Percentiles rank a stretch among this genome's conserved stretches.
phyloP scores from a whole-genome alignment of 345 rosid genomes.

The Eutrema heterophyllum region DNA sequence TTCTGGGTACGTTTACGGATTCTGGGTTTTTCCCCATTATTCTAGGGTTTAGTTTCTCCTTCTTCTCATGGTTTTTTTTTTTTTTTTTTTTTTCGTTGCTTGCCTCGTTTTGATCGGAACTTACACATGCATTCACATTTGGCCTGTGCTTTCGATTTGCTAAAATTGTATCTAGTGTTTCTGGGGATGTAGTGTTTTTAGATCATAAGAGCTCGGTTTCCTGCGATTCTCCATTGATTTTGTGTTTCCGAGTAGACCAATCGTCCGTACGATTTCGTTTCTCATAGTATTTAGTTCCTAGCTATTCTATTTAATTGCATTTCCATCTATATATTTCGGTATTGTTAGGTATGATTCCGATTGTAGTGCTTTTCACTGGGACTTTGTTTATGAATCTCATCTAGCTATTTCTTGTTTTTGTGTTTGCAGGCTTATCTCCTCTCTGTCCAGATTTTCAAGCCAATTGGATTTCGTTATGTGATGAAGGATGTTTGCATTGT shows the following conservation, averaged over 20 bases:
- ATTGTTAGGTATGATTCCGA: slow-evolving; percentile 3
- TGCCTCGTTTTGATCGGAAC: slow-evolving; percentile 20
- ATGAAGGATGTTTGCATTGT: neutral
- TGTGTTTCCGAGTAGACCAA: neutral
- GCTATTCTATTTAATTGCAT: neutral
- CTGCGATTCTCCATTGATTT: neutral
- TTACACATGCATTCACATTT: slow-evolving; percentile 18
- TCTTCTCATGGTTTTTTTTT: neutral
- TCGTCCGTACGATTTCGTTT: slow-evolving; percentile 14
- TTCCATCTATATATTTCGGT: neutral
- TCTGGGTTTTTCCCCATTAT: neutral
- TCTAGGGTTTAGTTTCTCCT: slow-evolving; percentile 8
- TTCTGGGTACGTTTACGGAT: neutral
- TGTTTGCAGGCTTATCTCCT: neutral
- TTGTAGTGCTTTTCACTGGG: neutral
- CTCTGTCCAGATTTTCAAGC: neutral
- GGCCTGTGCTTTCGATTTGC: neutral
- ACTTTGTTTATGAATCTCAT: neutral
- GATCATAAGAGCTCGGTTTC: neutral
- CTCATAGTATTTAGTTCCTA: neutral
- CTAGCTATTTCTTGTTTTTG: neutral
- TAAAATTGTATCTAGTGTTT: neutral
- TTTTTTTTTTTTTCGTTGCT: neutral
- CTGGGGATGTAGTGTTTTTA: neutral
- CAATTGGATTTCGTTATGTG: neutral